Evolutionary conservation across 306 rosid genomes (phyloP).

Genomic region (Dicorynia guianensis): DNA sequence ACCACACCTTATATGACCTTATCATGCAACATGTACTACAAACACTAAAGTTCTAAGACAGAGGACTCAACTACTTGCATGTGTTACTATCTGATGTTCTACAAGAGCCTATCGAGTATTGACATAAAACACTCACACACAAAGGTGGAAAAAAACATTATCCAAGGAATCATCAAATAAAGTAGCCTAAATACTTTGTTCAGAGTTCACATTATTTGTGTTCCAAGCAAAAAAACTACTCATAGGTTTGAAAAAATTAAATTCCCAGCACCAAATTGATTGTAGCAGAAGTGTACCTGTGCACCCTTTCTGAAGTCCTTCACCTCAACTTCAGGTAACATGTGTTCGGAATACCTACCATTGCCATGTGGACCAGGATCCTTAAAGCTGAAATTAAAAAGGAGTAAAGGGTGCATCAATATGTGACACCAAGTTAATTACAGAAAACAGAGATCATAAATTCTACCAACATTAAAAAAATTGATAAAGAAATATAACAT

Average conservation of each 20-base stretch:
- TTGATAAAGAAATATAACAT: background rate
- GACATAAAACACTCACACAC: background rate
- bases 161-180: slow-evolving; percentile 7
- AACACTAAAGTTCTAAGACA: background rate
- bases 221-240: slow-evolving; percentile 3
- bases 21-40: slow-evolving; percentile 1
- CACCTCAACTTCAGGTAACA: slow-evolving; percentile 91
- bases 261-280: slow-evolving; percentile 13
- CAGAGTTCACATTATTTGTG: slow-evolving; percentile 21
- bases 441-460: slow-evolving; percentile 25
- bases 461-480: slow-evolving; percentile 27
- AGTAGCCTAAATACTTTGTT: slow-evolving; percentile 34
- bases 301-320: slow-evolving; percentile 99
- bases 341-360: slow-evolving; percentile 89
- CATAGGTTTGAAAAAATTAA: background rate
- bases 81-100: slow-evolving; percentile 25
- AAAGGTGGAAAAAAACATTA: background rate
- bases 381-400: slow-evolving; percentile 63
- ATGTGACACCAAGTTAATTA: slow-evolving; percentile 12
- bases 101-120: slow-evolving; percentile 27
- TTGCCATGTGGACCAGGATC: slow-evolving; percentile 99
- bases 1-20: slow-evolving; percentile 1
- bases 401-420: slow-evolving; percentile 28
- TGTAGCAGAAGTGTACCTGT: slow-evolving; percentile 66
- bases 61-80: slow-evolving; percentile 15